Conservation (phyloP, 2,329 filamentous ascomycete species). For the Orbilia blumenaviensis region DNA sequence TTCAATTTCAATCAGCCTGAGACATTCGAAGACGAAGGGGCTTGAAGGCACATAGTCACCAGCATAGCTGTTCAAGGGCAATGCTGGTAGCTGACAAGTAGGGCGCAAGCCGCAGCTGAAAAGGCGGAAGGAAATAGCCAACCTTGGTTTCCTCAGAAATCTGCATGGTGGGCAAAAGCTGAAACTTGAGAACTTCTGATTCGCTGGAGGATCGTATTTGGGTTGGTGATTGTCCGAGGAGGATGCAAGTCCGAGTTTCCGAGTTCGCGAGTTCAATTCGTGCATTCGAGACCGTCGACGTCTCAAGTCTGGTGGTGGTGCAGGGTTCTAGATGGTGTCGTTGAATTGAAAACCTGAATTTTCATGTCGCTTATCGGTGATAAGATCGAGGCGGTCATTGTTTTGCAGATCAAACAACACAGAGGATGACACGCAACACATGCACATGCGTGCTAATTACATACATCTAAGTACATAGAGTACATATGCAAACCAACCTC, state of each 20-base stretch:
- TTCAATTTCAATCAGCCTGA: constrained; percentile 34
- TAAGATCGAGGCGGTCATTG: constrained; percentile 39
- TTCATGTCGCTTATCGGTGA: constrained; percentile 47
- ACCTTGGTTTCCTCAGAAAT: constrained; percentile 54
- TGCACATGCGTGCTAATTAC: too few relatives aligned
- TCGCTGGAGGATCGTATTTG: constrained; percentile 2
- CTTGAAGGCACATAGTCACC: constrained; percentile 11
- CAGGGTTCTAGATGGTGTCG: constrained; percentile 34
- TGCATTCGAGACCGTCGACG: constrained; percentile 50
- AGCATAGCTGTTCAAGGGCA: constrained; percentile 17
- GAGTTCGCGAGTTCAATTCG: constrained; percentile 39
- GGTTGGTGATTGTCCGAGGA: constrained; percentile 1
- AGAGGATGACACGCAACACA: constrained; percentile 2
- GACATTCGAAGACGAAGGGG: constrained; percentile 1
- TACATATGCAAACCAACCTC: too few relatives aligned
- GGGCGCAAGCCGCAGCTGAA: constrained; percentile 27
- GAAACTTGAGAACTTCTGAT: constrained; percentile 19
- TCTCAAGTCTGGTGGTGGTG: constrained; percentile 37
- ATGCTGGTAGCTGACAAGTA: constrained; percentile 19
- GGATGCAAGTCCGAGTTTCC: constrained; percentile 33
- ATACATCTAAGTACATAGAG: too few relatives aligned
- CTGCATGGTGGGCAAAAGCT: constrained; percentile 31
- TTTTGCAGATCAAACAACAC: neutral
- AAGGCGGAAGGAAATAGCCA: neutral
- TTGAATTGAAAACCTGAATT: constrained; percentile 12